Evolutionary conservation across 2,329 filamentous ascomycete genomes (phyloP).

Genomic region (Venturiaceae sp.): DNA sequence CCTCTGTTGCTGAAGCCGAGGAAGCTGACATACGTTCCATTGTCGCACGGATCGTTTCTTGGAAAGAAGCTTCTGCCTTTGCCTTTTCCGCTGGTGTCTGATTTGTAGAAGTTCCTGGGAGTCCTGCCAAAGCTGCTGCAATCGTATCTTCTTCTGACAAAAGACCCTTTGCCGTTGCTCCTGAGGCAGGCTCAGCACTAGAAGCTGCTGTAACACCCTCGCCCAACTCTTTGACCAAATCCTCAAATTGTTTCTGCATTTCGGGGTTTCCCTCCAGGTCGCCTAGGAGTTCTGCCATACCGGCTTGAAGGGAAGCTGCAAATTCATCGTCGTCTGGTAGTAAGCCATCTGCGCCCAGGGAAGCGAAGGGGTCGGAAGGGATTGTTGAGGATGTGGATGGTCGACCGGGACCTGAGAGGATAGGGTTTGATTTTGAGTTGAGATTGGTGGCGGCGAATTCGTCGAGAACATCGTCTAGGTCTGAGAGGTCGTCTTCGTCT

Average conservation of each 20-base stretch:
- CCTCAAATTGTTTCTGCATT: slow-evolving; percentile 70
- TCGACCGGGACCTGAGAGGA: slow-evolving; percentile 10
- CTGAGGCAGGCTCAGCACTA: slow-evolving; percentile 14
- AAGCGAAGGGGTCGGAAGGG: slow-evolving; percentile 19
- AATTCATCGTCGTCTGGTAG: slow-evolving; percentile 59
- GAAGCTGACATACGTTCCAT: slow-evolving; percentile 97
- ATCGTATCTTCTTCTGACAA: slow-evolving; percentile 4
- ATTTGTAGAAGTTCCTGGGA: neutral
- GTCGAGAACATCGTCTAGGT: slow-evolving; percentile 90
- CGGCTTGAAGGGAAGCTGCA: slow-evolving; percentile 74
- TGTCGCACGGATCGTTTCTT: slow-evolving; percentile 84
- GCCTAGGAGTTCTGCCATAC: slow-evolving; percentile 76
- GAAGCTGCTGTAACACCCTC: slow-evolving; percentile 35
- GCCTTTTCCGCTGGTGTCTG: slow-evolving; percentile 8
- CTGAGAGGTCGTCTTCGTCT: slow-evolving; percentile 85
- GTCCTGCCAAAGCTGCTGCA: slow-evolving; percentile 11
- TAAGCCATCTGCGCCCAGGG: slow-evolving; percentile 8
- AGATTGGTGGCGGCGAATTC: slow-evolving; percentile 67
- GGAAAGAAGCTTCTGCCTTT: slow-evolving; percentile 59
- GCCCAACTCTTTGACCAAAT: slow-evolving; percentile 63
- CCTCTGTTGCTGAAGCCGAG: slow-evolving; percentile 59
- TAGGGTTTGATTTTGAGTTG: slow-evolving; percentile 28
- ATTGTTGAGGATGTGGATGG: slow-evolving; percentile 16
- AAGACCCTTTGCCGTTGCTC: neutral
- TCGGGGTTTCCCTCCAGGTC: slow-evolving; percentile 54